Evolutionary conservation across 1,139 yeast species (phyloP), one percentile per base, ranked within the genome.

Genomic region (Hansenula sp.): DNA sequence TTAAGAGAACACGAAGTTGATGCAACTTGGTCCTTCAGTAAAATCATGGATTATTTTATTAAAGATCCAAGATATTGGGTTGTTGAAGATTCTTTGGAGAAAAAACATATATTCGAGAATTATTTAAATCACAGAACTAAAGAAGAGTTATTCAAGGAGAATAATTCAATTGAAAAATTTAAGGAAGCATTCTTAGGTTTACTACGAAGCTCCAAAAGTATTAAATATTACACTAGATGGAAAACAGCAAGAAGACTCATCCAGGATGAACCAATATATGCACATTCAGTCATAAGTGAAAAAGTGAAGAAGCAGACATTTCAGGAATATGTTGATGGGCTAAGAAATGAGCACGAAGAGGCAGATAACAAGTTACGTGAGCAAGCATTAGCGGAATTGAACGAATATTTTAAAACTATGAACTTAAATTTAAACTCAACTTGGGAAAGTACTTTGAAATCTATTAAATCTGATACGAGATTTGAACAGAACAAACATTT

Each of bases 1-100:
- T 63, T 89, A 17, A 59, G 64, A 29, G 75, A 72, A 1, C 60
- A 69, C 32, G 64, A 69, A 8, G 85, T 87, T 2, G 89, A 82
- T 54, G 73, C 84, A 0, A 75, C 86, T 0, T 85, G 92, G 90
- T 72, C 94, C 0, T 89, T 88, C 62, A 77, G 75, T 41, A 69
- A 69, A 42, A 84, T 82, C 0, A 79, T 89, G 67, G 70, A 67
- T 24, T 67, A 82, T 43, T 60, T 64, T 17, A 71, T 85, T 16
- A 61, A 59, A 8, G 78, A 81, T 42, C 78, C 82, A 1, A 67
- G 78, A 16, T 90, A 87, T 56, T 87, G 95, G 94, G 64, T 71
- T 1, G 62, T 88, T 1, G 63, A 67, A 6, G 65, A 69, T 17
- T 73, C 96, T 0, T 53, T 81, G 9, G 67, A 69, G 44, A 72